These are phyloP conservation scores for Avicennia marina DNA, from an alignment of 257 asterid species.

Conservation along the genomic window DNA sequence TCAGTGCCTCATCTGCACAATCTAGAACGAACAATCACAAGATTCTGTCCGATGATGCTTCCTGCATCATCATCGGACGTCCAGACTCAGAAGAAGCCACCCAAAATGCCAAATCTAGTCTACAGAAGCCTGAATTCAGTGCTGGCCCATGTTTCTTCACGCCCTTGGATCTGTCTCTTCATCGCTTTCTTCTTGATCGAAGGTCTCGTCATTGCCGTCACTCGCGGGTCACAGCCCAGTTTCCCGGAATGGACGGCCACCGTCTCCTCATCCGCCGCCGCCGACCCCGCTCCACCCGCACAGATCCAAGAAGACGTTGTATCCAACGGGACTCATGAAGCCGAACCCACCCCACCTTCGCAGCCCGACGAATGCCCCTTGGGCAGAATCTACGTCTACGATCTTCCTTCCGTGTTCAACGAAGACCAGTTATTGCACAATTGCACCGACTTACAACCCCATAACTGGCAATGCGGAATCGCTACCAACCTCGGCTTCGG, in stretches of 20 bases:
- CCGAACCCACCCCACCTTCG: background rate
- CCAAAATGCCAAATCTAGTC: too few relatives aligned
- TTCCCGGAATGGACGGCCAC: too few relatives aligned
- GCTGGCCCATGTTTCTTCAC: too few relatives aligned
- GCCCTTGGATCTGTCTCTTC: too few relatives aligned
- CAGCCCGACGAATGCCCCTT: slow-evolving; percentile 55
- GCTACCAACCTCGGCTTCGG: slow-evolving; percentile 76
- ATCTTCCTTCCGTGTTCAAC: slow-evolving; percentile 57
- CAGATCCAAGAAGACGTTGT: slow-evolving; percentile 13
- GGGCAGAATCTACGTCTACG: slow-evolving; percentile 72
- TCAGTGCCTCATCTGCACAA: too few relatives aligned
- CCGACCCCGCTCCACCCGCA: slow-evolving; percentile 12
- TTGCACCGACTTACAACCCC: slow-evolving; percentile 68
- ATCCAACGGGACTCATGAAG: slow-evolving; percentile 2
- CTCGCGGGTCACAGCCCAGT: too few relatives aligned
- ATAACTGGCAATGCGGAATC: slow-evolving; percentile 92
- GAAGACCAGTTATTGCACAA: slow-evolving; percentile 38
- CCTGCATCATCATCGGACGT: too few relatives aligned
- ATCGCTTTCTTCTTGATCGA: background rate
- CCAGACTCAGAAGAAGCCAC: too few relatives aligned
- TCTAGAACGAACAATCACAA: too few relatives aligned
- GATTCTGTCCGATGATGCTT: too few relatives aligned
- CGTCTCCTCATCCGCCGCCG: background rate
- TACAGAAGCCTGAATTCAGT: too few relatives aligned
- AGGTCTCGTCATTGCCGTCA: background rate